Evolutionary conservation across 108 stramenopile genomes (phyloP), one percentile per base, ranked within the genome.

Genomic region (Cyclotella kingstonii): DNA sequence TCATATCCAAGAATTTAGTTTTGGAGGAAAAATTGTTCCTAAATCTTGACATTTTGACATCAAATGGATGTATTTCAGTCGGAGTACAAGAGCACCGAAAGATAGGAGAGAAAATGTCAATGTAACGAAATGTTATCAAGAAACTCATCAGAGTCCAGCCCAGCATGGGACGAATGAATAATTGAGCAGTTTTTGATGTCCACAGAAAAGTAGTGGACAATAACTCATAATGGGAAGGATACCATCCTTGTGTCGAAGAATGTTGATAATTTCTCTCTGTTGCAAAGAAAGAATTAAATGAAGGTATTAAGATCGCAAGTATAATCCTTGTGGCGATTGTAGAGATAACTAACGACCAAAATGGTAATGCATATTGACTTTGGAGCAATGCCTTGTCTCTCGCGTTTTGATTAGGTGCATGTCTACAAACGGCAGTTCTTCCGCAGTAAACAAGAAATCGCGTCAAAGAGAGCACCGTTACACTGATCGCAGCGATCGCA

Each of bases 41-140:
- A 28, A 71, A 23, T 33, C 48, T 54, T 12, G 15, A 22, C 42
- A 71, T 42, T 1, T 30, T 54, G 25, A 48, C 54, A 42, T 63
- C 61, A 33, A 71, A 63, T 5, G 70, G 70, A 62, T 73, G 64
- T 15, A 61, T 72, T 46, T 36, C 56, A 39, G 63, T 49, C 0
- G 70, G 70, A 23, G 52, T 55, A 33, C 39, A 49, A 0, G 70
- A 72, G 27, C 70, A 72, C 47, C 70, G 61, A 29, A 72, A 31
- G 27, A 60, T 40, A 7, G 68, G 60, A 14, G 51, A 39, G 26
- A 70, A 61, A 1, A 47, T 46, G n/a, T 54, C 61, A 11, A 41
- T 40, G 21, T 63, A 71, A 17, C 70, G 52, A 45, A 34, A 56
- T 0, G 39, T 15, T 10, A 71, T 47, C 4, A 60, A 2, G 1